Evolutionary conservation across 169 alveolate genomes (phyloP), one percentile per base, ranked within the genome.

Genomic region (Eimeria nieschulzi): DNA sequence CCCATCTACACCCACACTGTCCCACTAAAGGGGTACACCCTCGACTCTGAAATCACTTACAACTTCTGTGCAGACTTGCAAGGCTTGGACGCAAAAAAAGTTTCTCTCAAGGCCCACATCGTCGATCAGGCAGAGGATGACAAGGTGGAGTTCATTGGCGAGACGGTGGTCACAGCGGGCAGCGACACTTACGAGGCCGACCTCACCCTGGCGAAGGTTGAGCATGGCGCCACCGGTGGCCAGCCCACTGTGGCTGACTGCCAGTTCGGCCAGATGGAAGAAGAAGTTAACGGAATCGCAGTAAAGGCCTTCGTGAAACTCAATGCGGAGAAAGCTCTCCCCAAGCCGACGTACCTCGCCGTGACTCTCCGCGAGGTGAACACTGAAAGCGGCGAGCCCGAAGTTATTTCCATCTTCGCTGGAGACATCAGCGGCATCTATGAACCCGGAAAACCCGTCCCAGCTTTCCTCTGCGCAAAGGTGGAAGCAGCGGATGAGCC

Each of bases 391-490:
- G 88, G 88, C 0, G 88, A 56, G 70, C 88, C 88, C 3, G 88
- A 82, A 75, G 76, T 82, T 2, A 82, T 82, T 26, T 82, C 88
- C 39, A 33, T 82, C 9, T 82, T 82, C 26, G 68, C 88, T 15
- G 88, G 88, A 21, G 88, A 82, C 19, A 82, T 82, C 39, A 82
- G 88, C 63, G 51, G 64, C 13, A 82, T 82, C 39, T 82, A 82
- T 46, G 88, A 59, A 21, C 88, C 88, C 5, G 76, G 59, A 10
- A 82, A 64, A 23, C 88, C 88, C 73, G 78, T 82, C 3, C 88
- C 88, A 33, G 88, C 88, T 39, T 82, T 82, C 88, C 88, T 82
- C 25, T 82, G 88, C 64, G 88, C 88, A 10, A 82, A 82, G 70
- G 88, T 82, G n/a, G 56, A 63, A n/a, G 21, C 78, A 7, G 70